Evolutionary conservation across 2,329 filamentous ascomycete genomes (phyloP).

Genomic region (Alternaria longipes): DNA sequence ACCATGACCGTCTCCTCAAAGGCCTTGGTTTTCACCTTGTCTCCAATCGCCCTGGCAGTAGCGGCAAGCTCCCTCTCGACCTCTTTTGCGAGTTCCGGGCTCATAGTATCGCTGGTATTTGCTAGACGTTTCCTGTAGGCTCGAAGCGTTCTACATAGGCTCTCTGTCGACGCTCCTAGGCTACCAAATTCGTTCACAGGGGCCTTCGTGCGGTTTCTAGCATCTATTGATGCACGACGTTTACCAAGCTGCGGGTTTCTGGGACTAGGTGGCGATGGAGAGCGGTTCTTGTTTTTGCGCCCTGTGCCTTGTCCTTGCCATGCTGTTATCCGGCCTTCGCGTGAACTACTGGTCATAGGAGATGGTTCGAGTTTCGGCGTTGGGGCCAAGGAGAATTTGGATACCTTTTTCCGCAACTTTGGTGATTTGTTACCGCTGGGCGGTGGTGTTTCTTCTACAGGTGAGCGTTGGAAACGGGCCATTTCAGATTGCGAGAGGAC

Average conservation of each 20-base stretch:
- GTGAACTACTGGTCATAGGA: conserved; percentile 40
- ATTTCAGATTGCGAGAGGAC: conserved; percentile 89
- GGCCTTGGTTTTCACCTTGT: conserved; percentile 52
- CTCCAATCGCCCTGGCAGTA: conserved; percentile 56
- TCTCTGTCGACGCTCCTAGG: conserved; percentile 59
- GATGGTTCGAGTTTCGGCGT: conserved; percentile 57
- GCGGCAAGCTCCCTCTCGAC: conserved; percentile 66
- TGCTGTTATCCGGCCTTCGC: conserved; percentile 30
- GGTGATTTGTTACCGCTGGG: conserved; percentile 58
- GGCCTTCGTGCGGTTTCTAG: conserved; percentile 59
- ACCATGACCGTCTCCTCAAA: conserved; percentile 56
- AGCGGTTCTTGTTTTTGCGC: conserved; percentile 49
- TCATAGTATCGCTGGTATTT: conserved; percentile 57
- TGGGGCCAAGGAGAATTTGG: conserved; percentile 60
- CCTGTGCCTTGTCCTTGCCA: conserved; percentile 30
- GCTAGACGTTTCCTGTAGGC: conserved; percentile 68
- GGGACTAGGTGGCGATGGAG: conserved; percentile 55
- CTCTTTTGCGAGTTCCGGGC: conserved; percentile 59
- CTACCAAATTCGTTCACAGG: conserved; percentile 46
- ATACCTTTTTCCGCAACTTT: conserved; percentile 64
- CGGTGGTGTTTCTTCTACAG: conserved; percentile 49
- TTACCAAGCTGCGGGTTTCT: conserved; percentile 48
- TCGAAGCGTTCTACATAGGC: conserved; percentile 65
- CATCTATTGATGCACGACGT: conserved; percentile 61
- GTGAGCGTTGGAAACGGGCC: conserved; percentile 73